Conservation (phyloP, 2,329 filamentous ascomycete species). For the Cladosporium sp. region DNA sequence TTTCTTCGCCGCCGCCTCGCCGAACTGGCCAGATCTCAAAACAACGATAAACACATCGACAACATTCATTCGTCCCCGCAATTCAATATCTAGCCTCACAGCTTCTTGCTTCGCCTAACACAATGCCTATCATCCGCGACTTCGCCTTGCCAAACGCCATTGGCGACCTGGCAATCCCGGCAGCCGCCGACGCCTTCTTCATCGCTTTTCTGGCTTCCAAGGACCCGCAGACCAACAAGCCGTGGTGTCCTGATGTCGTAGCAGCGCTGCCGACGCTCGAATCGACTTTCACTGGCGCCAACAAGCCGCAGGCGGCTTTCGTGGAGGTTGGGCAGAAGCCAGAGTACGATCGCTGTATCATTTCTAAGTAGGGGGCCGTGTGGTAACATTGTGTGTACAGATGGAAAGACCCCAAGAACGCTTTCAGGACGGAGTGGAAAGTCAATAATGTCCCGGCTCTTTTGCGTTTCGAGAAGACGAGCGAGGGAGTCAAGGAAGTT, state of each 20-base stretch:
- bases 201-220: slow-evolving; percentile 25
- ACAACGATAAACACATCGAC: not conserved
- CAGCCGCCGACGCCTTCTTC: slow-evolving; percentile 19
- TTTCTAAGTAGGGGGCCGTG: not conserved
- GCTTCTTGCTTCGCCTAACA: not conserved
- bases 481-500: slow-evolving; percentile 20
- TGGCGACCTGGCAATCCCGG: not conserved
- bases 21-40: not conserved
- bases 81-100: not conserved
- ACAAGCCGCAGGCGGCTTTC: slow-evolving; percentile 22
- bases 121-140: slow-evolving; percentile 20
- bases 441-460: slow-evolving; percentile 24
- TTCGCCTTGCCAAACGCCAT: slow-evolving; percentile 11
- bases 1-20: not conserved
- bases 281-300: slow-evolving; percentile 19
- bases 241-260: slow-evolving; percentile 27
- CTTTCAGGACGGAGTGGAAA: slow-evolving; percentile 18
- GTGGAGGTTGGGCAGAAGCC: slow-evolving; percentile 26
- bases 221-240: slow-evolving; percentile 22
- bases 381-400: slow-evolving; percentile 9
- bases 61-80: not conserved
- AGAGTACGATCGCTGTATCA: slow-evolving; percentile 16
- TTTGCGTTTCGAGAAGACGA: slow-evolving; percentile 21
- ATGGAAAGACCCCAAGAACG: slow-evolving; percentile 24
- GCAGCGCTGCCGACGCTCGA: slow-evolving; percentile 23